phyloP scores from a whole-genome alignment of 495 filamentous ascomycete genomes.

The Lepidopterella palustris region DNA sequence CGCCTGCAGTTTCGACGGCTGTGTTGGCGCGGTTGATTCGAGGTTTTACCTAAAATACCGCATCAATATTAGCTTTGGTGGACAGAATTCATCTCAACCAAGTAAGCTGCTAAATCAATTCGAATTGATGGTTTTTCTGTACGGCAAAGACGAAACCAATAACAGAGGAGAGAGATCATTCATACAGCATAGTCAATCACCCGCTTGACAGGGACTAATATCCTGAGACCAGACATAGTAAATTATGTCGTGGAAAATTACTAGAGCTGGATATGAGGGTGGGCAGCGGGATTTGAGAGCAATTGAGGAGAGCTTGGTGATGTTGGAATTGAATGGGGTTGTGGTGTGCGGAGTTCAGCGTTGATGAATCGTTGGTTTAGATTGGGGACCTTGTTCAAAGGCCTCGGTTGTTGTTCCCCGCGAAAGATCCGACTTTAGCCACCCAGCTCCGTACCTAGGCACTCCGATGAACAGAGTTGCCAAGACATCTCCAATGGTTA shows the following conservation, averaged over 20 bases:
- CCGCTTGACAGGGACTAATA: constrained; percentile 93
- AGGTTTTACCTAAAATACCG: constrained; percentile 71
- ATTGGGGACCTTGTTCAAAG: no score
- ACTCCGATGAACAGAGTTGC: no score
- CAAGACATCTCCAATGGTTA: no score
- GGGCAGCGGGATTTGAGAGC: not conserved
- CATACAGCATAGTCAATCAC: constrained; percentile 98
- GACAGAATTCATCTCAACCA: no score
- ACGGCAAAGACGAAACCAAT: constrained; percentile 7
- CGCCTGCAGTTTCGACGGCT: constrained; percentile 80
- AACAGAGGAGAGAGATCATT: constrained; percentile 13
- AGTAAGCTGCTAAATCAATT: no score
- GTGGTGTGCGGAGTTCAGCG: no score
- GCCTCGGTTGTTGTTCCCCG: no score
- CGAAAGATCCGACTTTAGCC: no score
- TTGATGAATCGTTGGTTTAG: no score
- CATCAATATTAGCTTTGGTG: constrained; percentile 1
- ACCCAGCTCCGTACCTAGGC: no score
- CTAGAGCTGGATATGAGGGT: not conserved
- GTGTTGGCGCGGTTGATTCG: constrained; percentile 95
- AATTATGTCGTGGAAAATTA: not conserved
- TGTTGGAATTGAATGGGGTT: no score
- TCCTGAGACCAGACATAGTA: constrained; percentile 75
- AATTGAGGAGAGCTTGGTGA: not conserved
- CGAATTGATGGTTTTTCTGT: no score